Evolutionary conservation across 2,329 filamentous ascomycete species (phyloP), one percentile per base, ranked within the genome.

Genomic region (Beauveria medogensis): DNA sequence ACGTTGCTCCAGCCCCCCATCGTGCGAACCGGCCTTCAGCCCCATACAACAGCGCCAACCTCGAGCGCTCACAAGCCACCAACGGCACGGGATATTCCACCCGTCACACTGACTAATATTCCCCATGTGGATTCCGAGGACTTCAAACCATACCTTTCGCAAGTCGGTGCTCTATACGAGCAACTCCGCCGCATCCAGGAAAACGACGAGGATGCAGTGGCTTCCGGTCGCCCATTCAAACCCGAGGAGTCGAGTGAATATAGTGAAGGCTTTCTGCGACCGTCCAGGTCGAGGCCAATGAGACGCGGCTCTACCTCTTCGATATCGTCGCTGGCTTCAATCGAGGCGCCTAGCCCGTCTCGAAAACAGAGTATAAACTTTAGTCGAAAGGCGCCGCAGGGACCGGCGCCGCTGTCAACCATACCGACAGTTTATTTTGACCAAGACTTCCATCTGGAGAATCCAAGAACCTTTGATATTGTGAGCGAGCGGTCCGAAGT

Each of bases 401-500:
- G 89, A 0, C 86, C 90, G 1, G 91, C 94, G 1, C 94, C 92
- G 0, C 73, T 99, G 30, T 94, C 92, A 5, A 97, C 92, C 0
- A 96, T 99, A 48, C 94, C 94, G 0, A 83, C 79, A 54, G 90
- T 99, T 12, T 99, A 97, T 71, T 97, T 97, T 67, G 94, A 97
- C 59, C 90, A 96, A 40, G 87, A 92, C 67, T 99, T 99, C 67
- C 93, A 91, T 68, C 82, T 99, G 8, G 94, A 99, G 70, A 97
- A 99, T 64, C 94, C 94, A 0, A 85, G 94, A 55, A 97, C 90
- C 0, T 99, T 99, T 71, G 94, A 99, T 71, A 86, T 97, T 28
- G 92, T 99, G 16, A 97, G 92, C 70, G 94, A 99, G 73, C 84
- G 92, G 63, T 96, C 94, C 12, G 93, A 97, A 72, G 91, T 99